Evolutionary conservation across 2,329 filamentous ascomycete genomes (phyloP).

Genomic region (Xylaria sp.): DNA sequence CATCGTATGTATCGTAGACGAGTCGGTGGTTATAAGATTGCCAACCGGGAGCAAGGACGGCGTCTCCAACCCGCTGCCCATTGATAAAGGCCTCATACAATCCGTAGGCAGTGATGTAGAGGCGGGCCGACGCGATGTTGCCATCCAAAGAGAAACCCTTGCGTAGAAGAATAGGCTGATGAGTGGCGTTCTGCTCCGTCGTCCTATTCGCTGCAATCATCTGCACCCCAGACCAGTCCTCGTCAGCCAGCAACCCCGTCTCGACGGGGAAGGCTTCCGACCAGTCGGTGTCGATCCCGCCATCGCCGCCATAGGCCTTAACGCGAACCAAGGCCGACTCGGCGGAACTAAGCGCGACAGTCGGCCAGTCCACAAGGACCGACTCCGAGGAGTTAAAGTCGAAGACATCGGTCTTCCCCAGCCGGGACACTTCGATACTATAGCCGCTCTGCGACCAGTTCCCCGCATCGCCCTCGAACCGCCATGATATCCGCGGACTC

Average conservation of each 20-base stretch:
- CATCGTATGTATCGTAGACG: constrained; percentile 65
- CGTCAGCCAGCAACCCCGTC: constrained; percentile 48
- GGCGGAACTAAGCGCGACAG: constrained; percentile 47
- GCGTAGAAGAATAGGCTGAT: constrained; percentile 50
- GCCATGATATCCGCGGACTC: constrained; percentile 60
- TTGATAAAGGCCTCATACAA: constrained; percentile 62
- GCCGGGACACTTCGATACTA: constrained; percentile 55
- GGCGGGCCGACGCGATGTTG: constrained; percentile 51
- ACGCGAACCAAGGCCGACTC: constrained; percentile 52
- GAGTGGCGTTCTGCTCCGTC: constrained; percentile 45
- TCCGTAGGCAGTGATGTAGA: constrained; percentile 61
- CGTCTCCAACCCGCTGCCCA: constrained; percentile 54
- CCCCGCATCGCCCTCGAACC: constrained; percentile 53
- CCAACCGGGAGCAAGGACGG: constrained; percentile 63
- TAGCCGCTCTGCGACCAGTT: constrained; percentile 59
- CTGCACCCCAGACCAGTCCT: constrained; percentile 49
- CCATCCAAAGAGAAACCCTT: constrained; percentile 49
- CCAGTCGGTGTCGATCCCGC: constrained; percentile 47
- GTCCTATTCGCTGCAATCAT: constrained; percentile 50
- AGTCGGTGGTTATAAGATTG: constrained; percentile 61
- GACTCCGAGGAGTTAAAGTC: constrained; percentile 53
- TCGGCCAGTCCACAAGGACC: constrained; percentile 59
- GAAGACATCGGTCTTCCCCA: constrained; percentile 36
- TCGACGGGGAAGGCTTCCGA: constrained; percentile 51
- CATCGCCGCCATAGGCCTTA: constrained; percentile 48